Evolutionary conservation across 2,329 filamentous ascomycete genomes (phyloP).

Genomic region (Aspergillus sp.): DNA sequence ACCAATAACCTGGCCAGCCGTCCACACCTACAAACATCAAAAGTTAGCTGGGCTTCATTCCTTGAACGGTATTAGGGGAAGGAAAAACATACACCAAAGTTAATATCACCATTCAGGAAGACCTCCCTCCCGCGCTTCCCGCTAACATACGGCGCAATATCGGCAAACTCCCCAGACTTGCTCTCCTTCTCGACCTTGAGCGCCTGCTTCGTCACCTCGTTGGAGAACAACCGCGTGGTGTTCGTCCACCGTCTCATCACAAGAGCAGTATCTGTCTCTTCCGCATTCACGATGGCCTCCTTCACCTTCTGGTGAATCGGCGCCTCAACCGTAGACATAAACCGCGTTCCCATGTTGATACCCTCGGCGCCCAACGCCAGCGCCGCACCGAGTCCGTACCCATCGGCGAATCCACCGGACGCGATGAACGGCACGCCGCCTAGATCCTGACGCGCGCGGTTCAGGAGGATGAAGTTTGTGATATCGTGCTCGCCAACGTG

Average conservation of each 20-base stretch:
- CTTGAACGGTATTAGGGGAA: background rate
- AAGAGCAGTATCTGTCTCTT: slow-evolving; percentile 88
- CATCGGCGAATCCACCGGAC: slow-evolving; percentile 92
- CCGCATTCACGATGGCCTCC: slow-evolving; percentile 80
- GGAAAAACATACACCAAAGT: slow-evolving; percentile 73
- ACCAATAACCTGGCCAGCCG: slow-evolving; percentile 91
- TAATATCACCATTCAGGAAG: slow-evolving; percentile 85
- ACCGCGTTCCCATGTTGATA: slow-evolving; percentile 97
- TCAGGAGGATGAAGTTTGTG: slow-evolving; percentile 66
- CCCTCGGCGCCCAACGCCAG: slow-evolving; percentile 86
- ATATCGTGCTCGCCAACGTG: slow-evolving; percentile 56
- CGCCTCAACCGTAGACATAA: slow-evolving; percentile 93
- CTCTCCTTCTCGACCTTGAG: slow-evolving; percentile 81
- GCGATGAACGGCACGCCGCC: slow-evolving; percentile 83
- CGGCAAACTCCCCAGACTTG: slow-evolving; percentile 80
- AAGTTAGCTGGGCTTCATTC: slow-evolving; percentile 11
- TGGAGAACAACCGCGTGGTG: slow-evolving; percentile 82
- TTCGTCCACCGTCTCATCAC: slow-evolving; percentile 91
- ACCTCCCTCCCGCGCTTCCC: slow-evolving; percentile 89
- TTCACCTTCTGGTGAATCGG: slow-evolving; percentile 95
- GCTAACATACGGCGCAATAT: slow-evolving; percentile 83
- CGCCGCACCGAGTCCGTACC: slow-evolving; percentile 87
- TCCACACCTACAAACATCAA: slow-evolving; percentile 74
- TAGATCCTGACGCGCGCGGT: slow-evolving; percentile 80
- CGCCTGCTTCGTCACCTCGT: slow-evolving; percentile 80